Conservation (phyloP, 2,329 filamentous ascomycete species). For the Fusarium sambucinum region DNA sequence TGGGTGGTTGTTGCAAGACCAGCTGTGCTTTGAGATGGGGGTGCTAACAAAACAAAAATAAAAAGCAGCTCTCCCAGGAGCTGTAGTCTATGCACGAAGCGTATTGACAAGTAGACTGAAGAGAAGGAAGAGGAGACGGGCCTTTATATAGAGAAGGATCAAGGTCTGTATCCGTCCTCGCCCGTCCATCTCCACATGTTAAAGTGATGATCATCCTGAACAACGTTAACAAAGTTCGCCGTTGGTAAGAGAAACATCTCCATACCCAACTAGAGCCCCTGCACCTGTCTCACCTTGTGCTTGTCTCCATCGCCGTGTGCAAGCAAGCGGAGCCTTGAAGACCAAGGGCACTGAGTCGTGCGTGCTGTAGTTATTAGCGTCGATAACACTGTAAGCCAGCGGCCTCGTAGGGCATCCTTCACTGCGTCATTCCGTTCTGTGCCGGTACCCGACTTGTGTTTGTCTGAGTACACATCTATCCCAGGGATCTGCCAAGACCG, state of each 20-base stretch:
- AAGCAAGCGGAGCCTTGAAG: conserved; percentile 10
- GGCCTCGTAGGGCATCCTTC: conserved; percentile 20
- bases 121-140: not conserved
- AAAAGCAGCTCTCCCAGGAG: conserved; percentile 35
- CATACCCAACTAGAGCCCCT: not conserved
- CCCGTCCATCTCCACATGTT: conserved; percentile 17
- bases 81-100: conserved; percentile 10
- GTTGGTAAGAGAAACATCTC: conserved; percentile 5
- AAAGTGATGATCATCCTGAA: conserved; percentile 39
- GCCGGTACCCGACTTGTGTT: conserved; percentile 36
- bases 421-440: conserved; percentile 40
- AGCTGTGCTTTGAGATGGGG: conserved; percentile 31
- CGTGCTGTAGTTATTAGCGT: not conserved
- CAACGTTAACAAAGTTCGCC: conserved; percentile 28
- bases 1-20: conserved; percentile 35
- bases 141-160: conserved; percentile 33
- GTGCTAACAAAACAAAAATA: not conserved
- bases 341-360: conserved; percentile 28
- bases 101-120: not conserved
- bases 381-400: not conserved
- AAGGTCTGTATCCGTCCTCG: not conserved
- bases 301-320: conserved; percentile 13
- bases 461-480: not conserved
- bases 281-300: not conserved
- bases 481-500: conserved; percentile 44